Base-by-base conservation (phyloP, 108 stramenopile species). In the Conticribra weissflogii region DNA sequence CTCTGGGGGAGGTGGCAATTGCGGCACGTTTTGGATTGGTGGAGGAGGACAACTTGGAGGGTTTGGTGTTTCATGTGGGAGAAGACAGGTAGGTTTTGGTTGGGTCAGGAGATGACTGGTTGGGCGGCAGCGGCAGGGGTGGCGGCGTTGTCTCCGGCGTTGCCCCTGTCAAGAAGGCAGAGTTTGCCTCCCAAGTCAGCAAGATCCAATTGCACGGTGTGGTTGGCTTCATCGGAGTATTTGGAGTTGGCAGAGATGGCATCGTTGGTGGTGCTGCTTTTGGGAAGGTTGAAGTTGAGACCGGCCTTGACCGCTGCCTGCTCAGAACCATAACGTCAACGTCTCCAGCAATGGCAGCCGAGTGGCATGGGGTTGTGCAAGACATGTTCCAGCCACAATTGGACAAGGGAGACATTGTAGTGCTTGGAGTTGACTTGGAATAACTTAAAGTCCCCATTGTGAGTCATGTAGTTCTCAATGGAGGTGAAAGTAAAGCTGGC, bases 401-500 rank as follows among this genome's bases (percentile, higher is more conserved):
- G 89, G 29, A 93, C 49, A 19, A 72, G 57, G 41, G 82, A 86
- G 23, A 90, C 72, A 24, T 89, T 86, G 62, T 85, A 86, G 28
- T 75, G 76, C 54, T 85, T 79, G 0, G 85, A 85, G 64, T 81
- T 82, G 33, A 88, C 65, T 25, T 74, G 59, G 53, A 76, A 95
- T 59, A 89, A 92, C 28, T 95, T 91, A 68, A 95, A 89, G 72
- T 95, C 94, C 33, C 94, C 94, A 74, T 95, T 95, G 68, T 95
- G 94, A 12, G 91, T 89, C 49, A 92, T 83, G 52, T 78, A 92
- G 45, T 86, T 92, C 50, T 83, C 86, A 2, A 87, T 86, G 1
- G 54, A 32, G 30, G 54, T 68, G 36, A 12, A 12, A 41, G 5
- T 5, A 9, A 12, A 5, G 12, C 8, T 12, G 12, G 12, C 12